Conservation (phyloP, 2,329 filamentous ascomycete genomes). For the Allantophomopsis lycopodina region DNA sequence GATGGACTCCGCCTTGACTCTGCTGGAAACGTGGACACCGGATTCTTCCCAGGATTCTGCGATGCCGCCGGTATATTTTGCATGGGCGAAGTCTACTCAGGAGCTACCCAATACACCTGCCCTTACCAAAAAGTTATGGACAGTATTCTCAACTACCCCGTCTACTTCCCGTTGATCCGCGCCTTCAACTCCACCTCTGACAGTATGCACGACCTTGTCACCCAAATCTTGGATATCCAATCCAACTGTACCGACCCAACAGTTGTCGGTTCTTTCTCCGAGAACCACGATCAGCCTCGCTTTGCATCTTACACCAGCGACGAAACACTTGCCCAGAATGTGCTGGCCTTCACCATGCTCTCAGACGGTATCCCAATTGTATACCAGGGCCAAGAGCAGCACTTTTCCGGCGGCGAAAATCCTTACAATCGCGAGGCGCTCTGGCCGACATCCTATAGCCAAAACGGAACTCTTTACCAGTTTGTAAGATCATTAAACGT, state of each 20-base stretch:
- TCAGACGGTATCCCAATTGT: conserved; percentile 48
- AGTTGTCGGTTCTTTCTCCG: conserved; percentile 1
- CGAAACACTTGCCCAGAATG: conserved; percentile 39
- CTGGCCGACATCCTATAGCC: conserved; percentile 38
- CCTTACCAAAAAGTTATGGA: conserved; percentile 26
- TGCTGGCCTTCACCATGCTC: conserved; percentile 46
- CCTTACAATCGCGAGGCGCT: conserved; percentile 41
- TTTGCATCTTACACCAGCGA: conserved; percentile 2
- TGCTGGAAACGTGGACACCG: conserved; percentile 24
- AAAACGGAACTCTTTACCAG: conserved; percentile 30
- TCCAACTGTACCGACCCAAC: background rate
- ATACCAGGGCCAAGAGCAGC: conserved; percentile 54
- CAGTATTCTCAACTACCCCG: conserved; percentile 31
- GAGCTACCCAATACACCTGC: conserved; percentile 24
- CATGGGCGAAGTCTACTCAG: conserved; percentile 24
- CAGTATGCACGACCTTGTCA: conserved; percentile 1
- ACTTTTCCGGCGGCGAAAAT: conserved; percentile 31
- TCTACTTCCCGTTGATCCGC: conserved; percentile 13
- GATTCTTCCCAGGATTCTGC: conserved; percentile 22
- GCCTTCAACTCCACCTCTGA: conserved; percentile 2
- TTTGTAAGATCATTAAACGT: conserved; percentile 32
- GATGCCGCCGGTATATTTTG: conserved; percentile 20
- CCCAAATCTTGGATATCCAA: background rate
- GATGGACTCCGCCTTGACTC: conserved; percentile 26
- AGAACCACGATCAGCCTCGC: conserved; percentile 3